Evolutionary conservation across 1,284 basidiomycete genomes (phyloP).

Genomic region (Rhizoctonia solani): DNA sequence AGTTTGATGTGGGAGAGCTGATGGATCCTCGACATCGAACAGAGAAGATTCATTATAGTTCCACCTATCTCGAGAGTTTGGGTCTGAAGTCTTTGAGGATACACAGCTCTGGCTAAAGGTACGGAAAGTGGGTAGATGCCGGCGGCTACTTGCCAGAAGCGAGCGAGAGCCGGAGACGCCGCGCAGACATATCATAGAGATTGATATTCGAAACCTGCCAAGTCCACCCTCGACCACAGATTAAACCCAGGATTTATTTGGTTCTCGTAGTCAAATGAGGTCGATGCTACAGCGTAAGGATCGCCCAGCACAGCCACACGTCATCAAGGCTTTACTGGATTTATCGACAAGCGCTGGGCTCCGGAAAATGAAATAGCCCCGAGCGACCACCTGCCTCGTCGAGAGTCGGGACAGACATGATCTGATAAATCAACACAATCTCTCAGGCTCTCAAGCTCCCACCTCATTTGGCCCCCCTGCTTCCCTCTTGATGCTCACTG

Average conservation of each 20-base stretch:
- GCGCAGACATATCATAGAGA: slow-evolving; percentile 21
- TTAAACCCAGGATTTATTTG: too few relatives aligned
- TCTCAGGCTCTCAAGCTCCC: neutral
- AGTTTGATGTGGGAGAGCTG: slow-evolving; percentile 52
- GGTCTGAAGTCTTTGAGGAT: neutral
- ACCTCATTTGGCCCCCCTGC: neutral
- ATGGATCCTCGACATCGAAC: slow-evolving; percentile 55
- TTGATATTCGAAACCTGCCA: too few relatives aligned
- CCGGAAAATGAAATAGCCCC: neutral
- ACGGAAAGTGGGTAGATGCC: neutral
- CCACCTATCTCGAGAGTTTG: slow-evolving; percentile 37
- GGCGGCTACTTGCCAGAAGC: neutral
- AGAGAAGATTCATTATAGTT: slow-evolving; percentile 60
- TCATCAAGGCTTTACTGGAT: neutral
- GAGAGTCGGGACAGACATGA: too few relatives aligned
- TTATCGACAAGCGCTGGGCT: neutral
- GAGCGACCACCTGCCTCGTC: neutral
- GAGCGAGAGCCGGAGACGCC: neutral
- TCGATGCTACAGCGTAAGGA: neutral
- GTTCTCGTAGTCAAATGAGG: neutral
- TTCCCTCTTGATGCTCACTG: neutral
- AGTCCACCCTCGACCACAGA: neutral
- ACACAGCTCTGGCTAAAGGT: neutral
- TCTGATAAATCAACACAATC: too few relatives aligned
- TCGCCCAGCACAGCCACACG: too few relatives aligned